Base-by-base conservation (phyloP, 352 stramenopile species). In the Globisporangium perplexum region DNA sequence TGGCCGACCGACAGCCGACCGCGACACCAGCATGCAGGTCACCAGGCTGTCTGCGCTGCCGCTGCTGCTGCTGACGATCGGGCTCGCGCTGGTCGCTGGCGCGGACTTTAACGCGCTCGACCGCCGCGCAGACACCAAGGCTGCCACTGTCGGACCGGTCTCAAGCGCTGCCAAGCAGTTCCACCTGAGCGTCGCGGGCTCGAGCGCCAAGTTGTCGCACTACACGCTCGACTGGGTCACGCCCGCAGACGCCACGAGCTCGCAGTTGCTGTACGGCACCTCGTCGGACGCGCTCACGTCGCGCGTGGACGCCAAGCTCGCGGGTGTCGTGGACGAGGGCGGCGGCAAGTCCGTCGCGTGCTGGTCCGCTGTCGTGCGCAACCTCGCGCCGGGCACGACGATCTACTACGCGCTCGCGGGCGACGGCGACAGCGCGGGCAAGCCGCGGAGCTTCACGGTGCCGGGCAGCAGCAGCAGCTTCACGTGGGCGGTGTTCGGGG, bases 151-250 rank as follows among this genome's bases (percentile, higher is more conserved):
- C 26, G 26, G 26, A 5, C 26, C 26, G 3, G 5, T 30, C 26
- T 30, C 26, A 30, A 41, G 28, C 18, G 23, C 23, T 45, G 11
- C 12, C 11, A 26, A n/a, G 2, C 79, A 90, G 60, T 90, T 86
- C 62, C 79, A 90, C 55, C 64, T 90, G 47, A 88, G 71, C 42
- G 52, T 88, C 47, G 73, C 82, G 0, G 58, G 68, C 22, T 55
- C 41, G 47, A 72, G 62, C 63, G 57, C 36, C 26, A 63, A 44
- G 17, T 28, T 50, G 1, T 38, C 72, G 38, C 63, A 81, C 54
- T 90, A 87, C 64, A 86, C 83, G 64, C 57, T 90, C 43, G 79
- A 90, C 57, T 90, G 79, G 79, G 65, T 90, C 62, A 83, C 75
- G 3, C 45, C 68, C 1, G 49, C 71, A 11, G 68, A 53, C 0